Evolutionary conservation across 306 rosid species (phyloP), one percentile per base, ranked within the genome.

Genomic region (Quercus aquifolioides): DNA sequence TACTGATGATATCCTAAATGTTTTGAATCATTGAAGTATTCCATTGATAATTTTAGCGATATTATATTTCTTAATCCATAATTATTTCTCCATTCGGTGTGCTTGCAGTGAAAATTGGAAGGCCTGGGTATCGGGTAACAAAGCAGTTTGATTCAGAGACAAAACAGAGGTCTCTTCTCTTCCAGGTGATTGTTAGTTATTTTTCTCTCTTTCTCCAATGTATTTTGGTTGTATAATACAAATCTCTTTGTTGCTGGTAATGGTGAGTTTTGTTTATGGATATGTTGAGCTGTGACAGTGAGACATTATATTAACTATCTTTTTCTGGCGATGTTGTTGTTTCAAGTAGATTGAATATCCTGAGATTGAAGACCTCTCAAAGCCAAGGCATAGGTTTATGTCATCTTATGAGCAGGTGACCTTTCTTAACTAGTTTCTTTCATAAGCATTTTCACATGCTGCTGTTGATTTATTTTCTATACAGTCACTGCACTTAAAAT

Each of bases 321-420:
- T 18, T 72, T 28, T 63, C 20, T 26, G 64, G 56, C 17, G 4
- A 41, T 62, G 14, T 55, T 46, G 35, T 35, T 71, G 0, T 76
- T 76, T 55, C 14, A 3, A 81, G 86, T 80, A 95, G 99, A 95
- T 95, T 84, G 99, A 95, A 81, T 95, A 91, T 84, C 99, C 99
- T 56, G 99, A 95, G 80, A 95, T 95, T 83, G 99, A 92, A 88
- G 99, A 95, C 84, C 89, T 86, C 7, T 76, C 91, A 2, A 95
- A 90, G 87, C 99, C 98, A 11, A 91, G 99, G 78, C 99, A 95
- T 76, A 88, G 97, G 6, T 92, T 95, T 85, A 92, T 95, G 99
- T 95, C 99, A 65, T 95, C 99, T 63, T 95, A 91, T 56, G 99
- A 95, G 84, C 99, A 95, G 94, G 99, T 92, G 15, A 35, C 28